Base-by-base conservation (phyloP, 768 basidiomycete species). In the Xerocomellus amylosporus region DNA sequence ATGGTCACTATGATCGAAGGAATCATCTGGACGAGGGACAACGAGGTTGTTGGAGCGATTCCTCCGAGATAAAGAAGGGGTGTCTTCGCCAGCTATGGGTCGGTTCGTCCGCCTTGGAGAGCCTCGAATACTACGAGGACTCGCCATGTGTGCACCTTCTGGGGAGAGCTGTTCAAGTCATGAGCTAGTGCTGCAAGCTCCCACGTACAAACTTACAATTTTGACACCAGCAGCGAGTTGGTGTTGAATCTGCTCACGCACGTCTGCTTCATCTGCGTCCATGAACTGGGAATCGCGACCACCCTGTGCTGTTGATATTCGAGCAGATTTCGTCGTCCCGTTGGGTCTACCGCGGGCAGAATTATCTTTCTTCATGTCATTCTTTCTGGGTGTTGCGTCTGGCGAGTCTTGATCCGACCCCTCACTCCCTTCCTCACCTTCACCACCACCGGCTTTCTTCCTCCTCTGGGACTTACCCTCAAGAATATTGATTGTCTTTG, bases 201-300 rank as follows among this genome's bases (percentile, higher is more conserved):
- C 17, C 14, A 45, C 9, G 19, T 37, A 36, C 17, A 10, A 41
- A 76, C 82, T 58, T 65, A 93, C 88, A 56, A 89, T 75, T 51
- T 80, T 83, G 15, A 81, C 85, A 34, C 88, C 91, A 52, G 85
- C 86, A 33, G 81, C 86, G 30, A 95, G 72, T 56, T 90, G 90
- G 57, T 89, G 85, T 64, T 93, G 90, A 42, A 96, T 90, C 68
- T 95, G 92, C 63, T 89, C 87, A 59, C 88, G 82, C 8, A 90
- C 90, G 60, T 86, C 78, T 13, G 81, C 85, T 49, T 91, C 90
- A 60, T 93, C 90, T 4, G 91, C 91, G 68, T 93, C 91, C 86
- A 91, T 87, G 64, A 93, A 93, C 62, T 92, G 91, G 12, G 91
- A 93, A 3, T 79, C 78, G 7, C 83, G 81, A 17, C 83, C 83